Percentiles rank a stretch among this genome's conserved stretches.
Conservation (phyloP, 2,329 filamentous ascomycete species). For the Paramyrothecium sp. region DNA sequence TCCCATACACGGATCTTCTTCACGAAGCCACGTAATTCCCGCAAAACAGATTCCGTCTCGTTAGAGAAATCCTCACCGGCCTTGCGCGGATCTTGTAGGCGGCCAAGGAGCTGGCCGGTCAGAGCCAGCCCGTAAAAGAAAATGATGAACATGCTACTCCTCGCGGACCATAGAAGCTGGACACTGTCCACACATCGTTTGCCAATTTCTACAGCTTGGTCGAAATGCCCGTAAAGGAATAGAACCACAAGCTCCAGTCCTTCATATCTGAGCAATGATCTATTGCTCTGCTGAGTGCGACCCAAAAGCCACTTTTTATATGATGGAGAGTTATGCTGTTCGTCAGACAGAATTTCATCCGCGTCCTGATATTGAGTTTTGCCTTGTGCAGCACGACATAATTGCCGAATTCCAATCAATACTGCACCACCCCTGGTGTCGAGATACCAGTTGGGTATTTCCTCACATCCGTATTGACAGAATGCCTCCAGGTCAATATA, state of each 20-base stretch:
- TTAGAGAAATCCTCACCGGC: constrained; percentile 39
- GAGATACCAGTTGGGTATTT: constrained; percentile 69
- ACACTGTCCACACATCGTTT: constrained; percentile 44
- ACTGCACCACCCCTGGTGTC: constrained; percentile 72
- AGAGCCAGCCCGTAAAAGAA: constrained; percentile 61
- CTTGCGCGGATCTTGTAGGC: constrained; percentile 45
- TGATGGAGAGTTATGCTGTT: constrained; percentile 56
- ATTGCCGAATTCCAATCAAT: constrained; percentile 64
- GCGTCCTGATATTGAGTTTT: constrained; percentile 60
- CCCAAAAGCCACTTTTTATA: constrained; percentile 60
- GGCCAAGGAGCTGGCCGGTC: constrained; percentile 49
- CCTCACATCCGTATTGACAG: constrained; percentile 70
- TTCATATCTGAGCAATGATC: constrained; percentile 68
- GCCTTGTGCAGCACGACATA: constrained; percentile 68
- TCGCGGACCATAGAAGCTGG: constrained; percentile 55
- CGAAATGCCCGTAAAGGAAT: constrained; percentile 63
- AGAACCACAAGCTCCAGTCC: constrained; percentile 62
- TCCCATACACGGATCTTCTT: constrained; percentile 65
- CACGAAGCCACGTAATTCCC: constrained; percentile 53
- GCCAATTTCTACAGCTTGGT: constrained; percentile 58
- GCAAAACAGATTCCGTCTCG: constrained; percentile 47
- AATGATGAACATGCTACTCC: constrained; percentile 55
- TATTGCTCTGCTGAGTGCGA: constrained; percentile 56
- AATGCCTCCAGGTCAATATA: constrained; percentile 67
- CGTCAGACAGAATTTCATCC: constrained; percentile 62